Evolutionary conservation across 257 asterid species (phyloP), one percentile per base, ranked within the genome.

Genomic region (Fraxinus anomala): DNA sequence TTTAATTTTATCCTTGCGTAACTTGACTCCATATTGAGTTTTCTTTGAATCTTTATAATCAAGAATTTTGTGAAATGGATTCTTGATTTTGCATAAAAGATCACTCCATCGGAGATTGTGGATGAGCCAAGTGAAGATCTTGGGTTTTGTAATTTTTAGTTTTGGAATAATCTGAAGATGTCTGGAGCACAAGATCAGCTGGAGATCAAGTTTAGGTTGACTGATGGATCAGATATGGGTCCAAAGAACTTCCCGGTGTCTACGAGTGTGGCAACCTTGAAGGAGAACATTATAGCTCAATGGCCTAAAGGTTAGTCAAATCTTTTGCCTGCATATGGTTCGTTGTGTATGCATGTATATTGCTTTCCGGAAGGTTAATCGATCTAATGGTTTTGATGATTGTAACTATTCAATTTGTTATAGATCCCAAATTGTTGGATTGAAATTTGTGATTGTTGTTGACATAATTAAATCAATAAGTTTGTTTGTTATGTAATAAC

Each of bases 151-250:
- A 75, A 71, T 73, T 79, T 47, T 71, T 65, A 39, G 40, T 80
- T 33, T 63, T 83, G 6, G 69, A 44, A 79, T 59, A 79, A 69
- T 68, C 80, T 73, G 72, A 80, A 83, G 84, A 92, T 89, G 91
- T 83, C 97, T 73, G 90, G 77, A 77, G 78, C 83, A 74, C 91
- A 89, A 92, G 97, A 92, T 86, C 94, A 91, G 84, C 84, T 92
- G 70, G 97, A 89, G 90, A 94, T 94, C 90, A 94, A 88, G 90
- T 94, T 94, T 82, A 87, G 97, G 87, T 79, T 94, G 91, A 88
- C 79, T 54, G 97, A 94, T 87, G 97, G 98, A 78, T 79, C 98
- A 1, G 97, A 94, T 75, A 94, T 94, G 12, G 97, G 98, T 63
- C 97, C 97, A 9, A 91, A 82, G 81, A 87, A 84, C 74, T 94